Evolutionary conservation across 2,329 filamentous ascomycete species (phyloP), one percentile per base, ranked within the genome.

Genomic region (Mollisiaceae sp.): DNA sequence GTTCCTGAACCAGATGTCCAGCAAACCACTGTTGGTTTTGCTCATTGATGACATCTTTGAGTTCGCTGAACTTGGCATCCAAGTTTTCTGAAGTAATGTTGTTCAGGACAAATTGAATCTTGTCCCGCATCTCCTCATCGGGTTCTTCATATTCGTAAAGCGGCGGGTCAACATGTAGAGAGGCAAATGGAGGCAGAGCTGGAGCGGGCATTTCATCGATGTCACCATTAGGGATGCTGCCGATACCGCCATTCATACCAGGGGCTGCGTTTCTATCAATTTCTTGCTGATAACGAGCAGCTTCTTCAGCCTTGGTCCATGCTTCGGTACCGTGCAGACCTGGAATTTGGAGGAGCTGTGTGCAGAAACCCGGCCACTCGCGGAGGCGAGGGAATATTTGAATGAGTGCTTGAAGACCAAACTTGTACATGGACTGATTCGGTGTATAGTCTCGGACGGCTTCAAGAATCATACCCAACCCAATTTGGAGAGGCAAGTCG

Each of bases 381-480:
- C 88, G 85, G 58, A 99, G 87, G 47, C 95, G 88, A 45, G 87
- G 85, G 63, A 93, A 89, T 62, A 98, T 86, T 77, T 98, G 93
- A 76, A 97, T 90, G 66, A 99, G 85, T 18, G 95, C 95, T 77
- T 99, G 95, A 14, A 99, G 85, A 12, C 96, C 95, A 76, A 99
- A 99, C 74, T 97, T 97, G 82, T 95, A 98, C 95, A 99, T 98
- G 0, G 92, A 89, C 67, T 94, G 89, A 38, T 96, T 91, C 0
- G 91, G 88, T 38, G 85, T 81, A 73, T 95, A 92, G 69, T 97
- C 93, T 69, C 92, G 86, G 27, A 99, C 93, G 14, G 95, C 93
- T 77, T 99, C 94, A n/a, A 98, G 82, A 69, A 99, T 97, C 93
- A 99, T 97, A 18, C 92, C 93, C 18, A 98, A 82, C n/a, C 92